A percentile compares a stretch with the other conserved stretches of the same genome.
These are phyloP conservation scores for Solanum sitiens DNA, from an alignment of 257 asterid genomes.

Conservation along the genomic window DNA sequence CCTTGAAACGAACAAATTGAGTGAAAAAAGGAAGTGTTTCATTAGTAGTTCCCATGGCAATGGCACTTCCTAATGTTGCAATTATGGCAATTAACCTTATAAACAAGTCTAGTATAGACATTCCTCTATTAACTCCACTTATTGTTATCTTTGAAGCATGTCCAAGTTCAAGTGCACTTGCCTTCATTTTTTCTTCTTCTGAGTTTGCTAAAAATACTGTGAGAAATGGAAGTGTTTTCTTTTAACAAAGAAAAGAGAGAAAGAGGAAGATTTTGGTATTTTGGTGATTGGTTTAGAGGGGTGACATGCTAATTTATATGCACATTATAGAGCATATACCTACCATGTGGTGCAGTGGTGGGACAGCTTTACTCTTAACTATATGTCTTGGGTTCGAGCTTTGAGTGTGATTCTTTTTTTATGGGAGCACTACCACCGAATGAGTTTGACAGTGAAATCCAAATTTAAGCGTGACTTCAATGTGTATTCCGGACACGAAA, in stretches of 20 bases:
- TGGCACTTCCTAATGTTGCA: constrained; percentile 24
- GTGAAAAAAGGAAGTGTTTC: constrained; percentile 28
- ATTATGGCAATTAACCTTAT: constrained; percentile 17
- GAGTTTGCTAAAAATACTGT: background rate
- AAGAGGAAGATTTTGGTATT: background rate
- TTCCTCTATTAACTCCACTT: constrained; percentile 10
- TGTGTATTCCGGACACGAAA: background rate
- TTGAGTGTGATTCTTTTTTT: too few relatives aligned
- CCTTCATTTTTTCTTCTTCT: constrained; percentile 2
- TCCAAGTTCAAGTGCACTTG: constrained; percentile 9
- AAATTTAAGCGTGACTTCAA: too few relatives aligned
- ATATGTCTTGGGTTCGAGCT: too few relatives aligned
- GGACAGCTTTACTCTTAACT: background rate
- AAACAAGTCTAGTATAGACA: constrained; percentile 19
- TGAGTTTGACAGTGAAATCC: background rate
- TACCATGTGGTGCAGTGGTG: background rate
- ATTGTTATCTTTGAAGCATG: background rate
- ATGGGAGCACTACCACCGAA: rapidly evolving
- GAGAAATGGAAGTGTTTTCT: background rate
- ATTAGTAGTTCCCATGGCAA: constrained; percentile 31
- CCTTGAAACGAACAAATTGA: constrained; percentile 21
- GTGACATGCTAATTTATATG: background rate
- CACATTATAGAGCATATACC: background rate
- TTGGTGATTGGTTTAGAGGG: background rate
- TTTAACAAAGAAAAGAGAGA: background rate